Base-by-base conservation (phyloP, 2,329 filamentous ascomycete species). In the Fusarium compactum region DNA sequence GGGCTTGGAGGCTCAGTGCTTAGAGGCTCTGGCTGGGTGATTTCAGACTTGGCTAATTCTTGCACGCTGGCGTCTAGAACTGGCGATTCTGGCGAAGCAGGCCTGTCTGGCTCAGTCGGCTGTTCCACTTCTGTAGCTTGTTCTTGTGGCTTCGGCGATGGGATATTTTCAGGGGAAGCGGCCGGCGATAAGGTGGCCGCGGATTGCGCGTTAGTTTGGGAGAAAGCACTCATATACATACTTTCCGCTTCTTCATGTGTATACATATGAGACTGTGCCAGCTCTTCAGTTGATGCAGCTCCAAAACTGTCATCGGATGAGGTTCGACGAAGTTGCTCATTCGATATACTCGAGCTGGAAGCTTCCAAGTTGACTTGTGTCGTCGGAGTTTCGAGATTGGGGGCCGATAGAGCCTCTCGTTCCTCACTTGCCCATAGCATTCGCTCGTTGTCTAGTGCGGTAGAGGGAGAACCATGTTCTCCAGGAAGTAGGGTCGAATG, bases 231-330 rank as follows among this genome's bases (percentile, higher is more conserved):
- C 90, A 94, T 91, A 74, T 96, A 97, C 90, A 97, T 92, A 78
- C 93, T 96, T 76, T 93, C 90, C 0, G 92, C 92, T 67, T 95
- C 92, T 66, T 94, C 91, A 62, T 94, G 92, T 38, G 88, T 93
- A 75, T 92, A 95, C 2, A 94, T 76, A 43, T 88, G 90, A 8
- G 93, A 95, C 67, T 87, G 82, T 5, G 86, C 80, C 22, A 92
- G 81, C 64, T 90, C 88, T 34, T 88, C 84, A 6, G 63, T 53
- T 25, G 72, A 71, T 7, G 62, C 58, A 16, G 43, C 56, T 16
- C 62, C 65, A 43, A 67, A 65, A 29, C 69, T 68, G 29, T 59
- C 69, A 43, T 57, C 67, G n/a, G 66, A 67, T 8, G 58, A 59
- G 29, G 69, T 67, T 8, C 59, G 61, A 12, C 59, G 47, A 9